These are phyloP conservation scores for Blastocystis hominis DNA, from an alignment of 352 stramenopile genomes.

Conservation along the genomic window DNA sequence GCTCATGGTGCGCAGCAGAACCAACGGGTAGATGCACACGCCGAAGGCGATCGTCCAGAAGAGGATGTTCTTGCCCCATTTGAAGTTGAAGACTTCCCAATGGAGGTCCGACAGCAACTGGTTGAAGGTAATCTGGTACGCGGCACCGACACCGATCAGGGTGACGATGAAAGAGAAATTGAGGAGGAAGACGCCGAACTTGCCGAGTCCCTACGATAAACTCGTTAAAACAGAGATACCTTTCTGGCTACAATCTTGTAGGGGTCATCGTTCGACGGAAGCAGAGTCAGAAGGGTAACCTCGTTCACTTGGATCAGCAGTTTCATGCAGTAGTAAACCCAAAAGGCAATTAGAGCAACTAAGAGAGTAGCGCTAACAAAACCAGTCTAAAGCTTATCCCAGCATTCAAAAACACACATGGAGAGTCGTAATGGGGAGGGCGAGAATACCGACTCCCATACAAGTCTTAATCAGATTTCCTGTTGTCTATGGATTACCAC, in stretches of 20 bases:
- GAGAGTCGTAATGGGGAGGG: slow-evolving; percentile 20
- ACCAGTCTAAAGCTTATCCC: neutral
- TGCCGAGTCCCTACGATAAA: slow-evolving; percentile 18
- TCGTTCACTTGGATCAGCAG: slow-evolving; percentile 32
- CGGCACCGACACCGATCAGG: slow-evolving; percentile 37
- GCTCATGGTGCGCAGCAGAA: slow-evolving; percentile 49
- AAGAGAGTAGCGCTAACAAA: slow-evolving; percentile 27
- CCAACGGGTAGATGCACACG: slow-evolving; percentile 9
- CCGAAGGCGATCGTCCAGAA: slow-evolving; percentile 39
- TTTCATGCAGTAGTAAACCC: slow-evolving; percentile 52
- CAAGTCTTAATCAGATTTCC: slow-evolving; percentile 58
- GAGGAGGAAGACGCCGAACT: slow-evolving; percentile 51
- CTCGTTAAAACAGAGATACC: neutral
- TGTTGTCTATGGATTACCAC: slow-evolving; percentile 11
- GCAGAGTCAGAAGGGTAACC: neutral
- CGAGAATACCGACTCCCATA: slow-evolving; percentile 55
- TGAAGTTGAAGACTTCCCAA: neutral
- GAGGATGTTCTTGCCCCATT: neutral
- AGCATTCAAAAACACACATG: neutral
- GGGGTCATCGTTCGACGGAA: slow-evolving; percentile 44
- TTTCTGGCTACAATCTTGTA: slow-evolving; percentile 44
- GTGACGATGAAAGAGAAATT: slow-evolving; percentile 58
- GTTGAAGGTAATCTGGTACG: slow-evolving; percentile 58
- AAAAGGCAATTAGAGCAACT: slow-evolving; percentile 19
- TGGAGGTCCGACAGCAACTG: slow-evolving; percentile 14